These are phyloP conservation scores for Ustilago nuda DNA, from an alignment of 1,284 basidiomycete genomes.

Conservation along the genomic window DNA sequence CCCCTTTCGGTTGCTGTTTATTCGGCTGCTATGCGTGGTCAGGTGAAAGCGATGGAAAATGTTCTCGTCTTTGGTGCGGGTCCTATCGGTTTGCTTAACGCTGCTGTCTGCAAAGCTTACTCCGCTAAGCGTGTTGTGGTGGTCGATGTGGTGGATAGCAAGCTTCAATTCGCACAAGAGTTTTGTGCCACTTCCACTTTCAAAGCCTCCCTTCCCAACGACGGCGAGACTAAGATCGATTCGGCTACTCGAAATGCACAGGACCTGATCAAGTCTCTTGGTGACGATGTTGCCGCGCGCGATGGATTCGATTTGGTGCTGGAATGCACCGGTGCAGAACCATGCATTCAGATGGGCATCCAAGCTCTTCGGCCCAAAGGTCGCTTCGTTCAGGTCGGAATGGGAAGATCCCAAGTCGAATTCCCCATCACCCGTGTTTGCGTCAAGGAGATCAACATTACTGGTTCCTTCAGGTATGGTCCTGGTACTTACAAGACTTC, in stretches of 20 bases:
- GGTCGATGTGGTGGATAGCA: slow-evolving; percentile 80
- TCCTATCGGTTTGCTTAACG: slow-evolving; percentile 89
- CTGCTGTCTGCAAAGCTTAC: slow-evolving; percentile 88
- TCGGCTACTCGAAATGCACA: slow-evolving; percentile 73
- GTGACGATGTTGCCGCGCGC: slow-evolving; percentile 71
- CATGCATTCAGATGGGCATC: slow-evolving; percentile 66
- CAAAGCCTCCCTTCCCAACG: slow-evolving; percentile 72
- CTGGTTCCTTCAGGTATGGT: slow-evolving; percentile 82
- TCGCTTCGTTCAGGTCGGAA: slow-evolving; percentile 74
- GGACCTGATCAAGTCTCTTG: slow-evolving; percentile 70
- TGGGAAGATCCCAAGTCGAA: slow-evolving; percentile 69
- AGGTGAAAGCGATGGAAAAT: slow-evolving; percentile 73
- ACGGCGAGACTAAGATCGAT: slow-evolving; percentile 61
- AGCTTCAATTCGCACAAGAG: slow-evolving; percentile 85
- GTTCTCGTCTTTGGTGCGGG: slow-evolving; percentile 82
- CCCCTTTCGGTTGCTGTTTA: slow-evolving; percentile 93
- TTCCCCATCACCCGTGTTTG: slow-evolving; percentile 71
- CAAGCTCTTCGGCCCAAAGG: slow-evolving; percentile 56
- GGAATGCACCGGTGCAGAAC: slow-evolving; percentile 73
- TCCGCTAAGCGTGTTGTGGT: slow-evolving; percentile 66
- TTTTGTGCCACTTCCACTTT: slow-evolving; percentile 90
- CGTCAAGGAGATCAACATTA: slow-evolving; percentile 56
- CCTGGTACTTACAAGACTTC: slow-evolving; percentile 78
- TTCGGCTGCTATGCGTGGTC: slow-evolving; percentile 82
- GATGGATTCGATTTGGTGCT: slow-evolving; percentile 75